Evolutionary conservation across 805 yeast species (phyloP).

Genomic region (Kockiozyma suomiensis): DNA sequence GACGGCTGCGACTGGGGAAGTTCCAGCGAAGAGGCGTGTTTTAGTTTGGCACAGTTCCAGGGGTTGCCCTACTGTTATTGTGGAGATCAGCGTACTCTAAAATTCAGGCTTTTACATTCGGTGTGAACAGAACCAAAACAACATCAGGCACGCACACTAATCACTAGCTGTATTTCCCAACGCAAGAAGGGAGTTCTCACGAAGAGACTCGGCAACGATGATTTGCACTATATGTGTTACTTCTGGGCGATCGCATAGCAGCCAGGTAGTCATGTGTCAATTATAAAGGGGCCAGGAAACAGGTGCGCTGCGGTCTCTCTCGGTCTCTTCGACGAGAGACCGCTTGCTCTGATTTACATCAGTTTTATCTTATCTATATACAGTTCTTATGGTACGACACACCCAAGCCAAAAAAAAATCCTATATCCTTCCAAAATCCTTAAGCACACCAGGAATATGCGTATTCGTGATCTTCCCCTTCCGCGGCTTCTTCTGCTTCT

Average conservation of each 20-base stretch:
- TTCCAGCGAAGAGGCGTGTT: not conserved
- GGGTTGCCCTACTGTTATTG: not conserved
- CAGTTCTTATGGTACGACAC: not conserved
- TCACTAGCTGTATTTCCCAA: too few relatives aligned
- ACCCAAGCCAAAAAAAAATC: not conserved
- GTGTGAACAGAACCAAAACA: slow-evolving; percentile 5
- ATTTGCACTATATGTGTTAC: too few relatives aligned
- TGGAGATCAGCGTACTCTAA: not conserved
- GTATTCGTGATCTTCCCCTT: slow-evolving; percentile 93
- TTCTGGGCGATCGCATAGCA: too few relatives aligned
- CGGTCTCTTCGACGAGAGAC: not conserved
- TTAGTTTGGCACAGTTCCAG: slow-evolving; percentile 1
- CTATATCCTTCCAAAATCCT: slow-evolving; percentile 55
- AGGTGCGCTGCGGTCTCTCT: too few relatives aligned
- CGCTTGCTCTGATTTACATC: too few relatives aligned
- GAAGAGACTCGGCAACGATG: too few relatives aligned
- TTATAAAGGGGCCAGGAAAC: too few relatives aligned
- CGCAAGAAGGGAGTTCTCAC: too few relatives aligned
- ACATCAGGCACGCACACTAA: not conserved
- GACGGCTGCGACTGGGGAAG: not conserved
- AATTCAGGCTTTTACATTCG: not conserved
- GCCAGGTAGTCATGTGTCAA: too few relatives aligned
- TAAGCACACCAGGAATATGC: slow-evolving; percentile 93
- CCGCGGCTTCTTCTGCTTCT: slow-evolving; percentile 89
- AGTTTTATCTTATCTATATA: not conserved